Base-by-base conservation (phyloP, 2,329 filamentous ascomycete species). In the Tolypocladium amazonense region DNA sequence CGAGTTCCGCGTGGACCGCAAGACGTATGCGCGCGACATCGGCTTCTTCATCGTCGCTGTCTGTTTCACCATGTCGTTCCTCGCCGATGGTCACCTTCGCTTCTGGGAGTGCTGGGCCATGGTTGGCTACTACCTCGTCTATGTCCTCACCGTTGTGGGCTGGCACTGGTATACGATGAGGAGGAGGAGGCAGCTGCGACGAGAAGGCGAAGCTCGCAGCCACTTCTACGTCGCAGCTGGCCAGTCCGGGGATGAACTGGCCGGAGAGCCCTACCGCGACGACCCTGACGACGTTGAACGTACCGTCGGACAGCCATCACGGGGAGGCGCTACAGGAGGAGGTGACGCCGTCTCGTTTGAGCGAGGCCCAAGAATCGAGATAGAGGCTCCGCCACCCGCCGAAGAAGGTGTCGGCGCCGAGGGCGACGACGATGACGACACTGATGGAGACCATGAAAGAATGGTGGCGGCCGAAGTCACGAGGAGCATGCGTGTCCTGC, bases 101-200 rank as follows among this genome's bases (percentile, higher is more conserved):
- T 75, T 94, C 8, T 97, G 92, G 92, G 94, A 99, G 73, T 96
- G 92, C 65, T 82, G 83, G 62, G 78, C 82, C 61, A 99, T 99
- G 94, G 91, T 99, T 60, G 87, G 78, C 18, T 95, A 95, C 70
- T 99, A 99, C 72, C 65, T 87, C 53, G 88, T 96, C 67, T 99
- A 99, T 69, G 94, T 99, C 55, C 70, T 86, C 15, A 86, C 92
- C 60, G 94, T 99, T 14, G 89, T 97, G 20, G 81, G 81, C 7
- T 97, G 92, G 92, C 94, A 99, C 74, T 96, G 92, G 88, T 88
- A 88, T 75, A 78, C 88, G 20, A 85, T 84, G 43, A 81, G 86
- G 64, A 80, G 83, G 64, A 86, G 73, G 59, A 79, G 79, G 50
- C 79, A 79, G 60, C 81, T 83, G 59, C 82, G 86, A 56, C 82